phyloP scores from a whole-genome alignment of 2,329 filamentous ascomycete species.

The Colletotrichum lupini region DNA sequence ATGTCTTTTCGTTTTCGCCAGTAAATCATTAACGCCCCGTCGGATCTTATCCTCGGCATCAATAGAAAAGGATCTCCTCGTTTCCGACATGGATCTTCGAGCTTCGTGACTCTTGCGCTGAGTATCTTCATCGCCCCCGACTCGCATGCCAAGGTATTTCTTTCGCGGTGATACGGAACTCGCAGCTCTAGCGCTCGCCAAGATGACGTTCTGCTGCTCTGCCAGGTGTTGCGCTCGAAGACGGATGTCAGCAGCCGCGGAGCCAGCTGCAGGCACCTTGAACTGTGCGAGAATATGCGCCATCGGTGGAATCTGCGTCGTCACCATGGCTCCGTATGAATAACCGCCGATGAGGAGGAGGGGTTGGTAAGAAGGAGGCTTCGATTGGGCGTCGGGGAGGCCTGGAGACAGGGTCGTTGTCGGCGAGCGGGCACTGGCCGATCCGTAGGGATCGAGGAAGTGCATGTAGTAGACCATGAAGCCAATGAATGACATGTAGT shows the following conservation, averaged over 20 bases:
- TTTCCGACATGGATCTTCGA: slow-evolving; percentile 52
- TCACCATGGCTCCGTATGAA: slow-evolving; percentile 89
- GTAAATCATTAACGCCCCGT: slow-evolving; percentile 59
- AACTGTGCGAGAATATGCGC: slow-evolving; percentile 71
- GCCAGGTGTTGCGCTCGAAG: slow-evolving; percentile 77
- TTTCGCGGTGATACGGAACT: slow-evolving; percentile 41
- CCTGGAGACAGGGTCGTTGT: slow-evolving; percentile 3
- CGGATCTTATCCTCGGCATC: slow-evolving; percentile 61
- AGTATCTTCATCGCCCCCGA: slow-evolving; percentile 61
- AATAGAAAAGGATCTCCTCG: slow-evolving; percentile 48
- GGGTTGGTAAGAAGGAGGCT: slow-evolving; percentile 37
- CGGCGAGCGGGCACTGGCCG: neutral
- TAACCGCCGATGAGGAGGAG: slow-evolving; percentile 79
- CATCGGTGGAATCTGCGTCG: slow-evolving; percentile 76
- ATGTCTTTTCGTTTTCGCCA: slow-evolving; percentile 52
- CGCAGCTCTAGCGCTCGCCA: slow-evolving; percentile 48
- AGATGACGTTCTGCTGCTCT: slow-evolving; percentile 66
- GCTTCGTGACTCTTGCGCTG: slow-evolving; percentile 54
- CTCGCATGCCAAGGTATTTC: slow-evolving; percentile 53
- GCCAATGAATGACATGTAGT: slow-evolving; percentile 86
- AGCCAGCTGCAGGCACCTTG: slow-evolving; percentile 59
- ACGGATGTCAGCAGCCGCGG: slow-evolving; percentile 75
- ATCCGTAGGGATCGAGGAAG: slow-evolving; percentile 58
- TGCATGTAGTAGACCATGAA: slow-evolving; percentile 82
- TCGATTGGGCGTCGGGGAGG: slow-evolving; percentile 19